phyloP scores from a whole-genome alignment of 495 filamentous ascomycete genomes.

The Polyplosphaeria fusca region DNA sequence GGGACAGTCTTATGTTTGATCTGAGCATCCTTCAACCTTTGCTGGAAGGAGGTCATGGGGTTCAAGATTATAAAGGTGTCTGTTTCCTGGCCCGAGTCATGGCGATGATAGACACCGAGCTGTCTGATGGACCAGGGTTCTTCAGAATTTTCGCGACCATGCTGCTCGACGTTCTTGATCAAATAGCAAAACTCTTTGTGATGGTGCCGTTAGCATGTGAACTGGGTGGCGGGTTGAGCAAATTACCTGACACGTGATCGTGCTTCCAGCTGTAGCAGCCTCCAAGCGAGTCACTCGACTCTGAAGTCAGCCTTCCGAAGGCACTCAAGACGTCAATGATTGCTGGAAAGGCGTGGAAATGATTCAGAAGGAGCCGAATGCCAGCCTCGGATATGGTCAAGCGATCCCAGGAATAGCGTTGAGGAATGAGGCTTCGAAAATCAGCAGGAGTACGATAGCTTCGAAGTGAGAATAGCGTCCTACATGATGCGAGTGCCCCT shows the following conservation, averaged over 20 bases:
- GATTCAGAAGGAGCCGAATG: background rate
- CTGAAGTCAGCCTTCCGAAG: conserved; percentile 10
- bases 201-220: background rate
- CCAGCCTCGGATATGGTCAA: conserved; percentile 13
- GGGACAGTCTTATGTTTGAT: background rate
- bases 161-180: conserved; percentile 14
- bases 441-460: background rate
- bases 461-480: background rate
- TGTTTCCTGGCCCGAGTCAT: background rate
- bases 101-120: conserved; percentile 17
- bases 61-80: conserved; percentile 19
- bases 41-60: conserved; percentile 15
- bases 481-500: conserved; percentile 13
- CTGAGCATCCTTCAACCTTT: conserved; percentile 12
- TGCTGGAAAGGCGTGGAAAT: conserved; percentile 11
- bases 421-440: conserved; percentile 10
- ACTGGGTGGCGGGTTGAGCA: background rate
- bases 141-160: conserved; percentile 8
- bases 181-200: conserved; percentile 17
- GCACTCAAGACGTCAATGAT: conserved; percentile 14
- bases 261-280: background rate
- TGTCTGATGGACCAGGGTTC: conserved; percentile 24
- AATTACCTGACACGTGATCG: background rate
- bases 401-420: conserved; percentile 12
- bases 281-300: conserved; percentile 15